Evolutionary conservation across 2,329 filamentous ascomycete species (phyloP).

Genomic region (Fusarium scirpi): DNA sequence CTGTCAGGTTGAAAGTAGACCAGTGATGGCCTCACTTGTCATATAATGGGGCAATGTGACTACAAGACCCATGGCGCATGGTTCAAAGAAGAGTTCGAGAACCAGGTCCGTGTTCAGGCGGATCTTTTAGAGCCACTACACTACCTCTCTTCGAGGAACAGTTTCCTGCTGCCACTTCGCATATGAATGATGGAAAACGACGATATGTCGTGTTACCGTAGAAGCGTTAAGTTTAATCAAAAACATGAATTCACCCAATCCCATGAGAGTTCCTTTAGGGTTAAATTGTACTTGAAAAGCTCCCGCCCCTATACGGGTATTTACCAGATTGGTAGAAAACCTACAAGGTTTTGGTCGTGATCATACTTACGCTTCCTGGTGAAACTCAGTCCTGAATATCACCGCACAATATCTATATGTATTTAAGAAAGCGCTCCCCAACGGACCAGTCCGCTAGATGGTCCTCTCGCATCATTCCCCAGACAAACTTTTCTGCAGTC

Average conservation of each 20-base stretch:
- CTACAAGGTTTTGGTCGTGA: neutral
- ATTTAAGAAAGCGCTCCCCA: neutral
- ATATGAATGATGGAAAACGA: conserved; percentile 31
- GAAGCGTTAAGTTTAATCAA: conserved; percentile 10
- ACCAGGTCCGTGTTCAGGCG: neutral
- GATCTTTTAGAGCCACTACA: neutral
- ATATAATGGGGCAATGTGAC: neutral
- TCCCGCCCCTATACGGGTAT: neutral
- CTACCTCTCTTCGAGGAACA: neutral
- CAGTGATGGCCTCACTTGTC: neutral
- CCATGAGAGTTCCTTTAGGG: neutral
- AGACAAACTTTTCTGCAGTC: neutral
- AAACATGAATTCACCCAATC: neutral
- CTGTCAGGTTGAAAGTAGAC: neutral
- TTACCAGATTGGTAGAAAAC: neutral
- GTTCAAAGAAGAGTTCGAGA: neutral
- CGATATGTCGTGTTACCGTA: conserved; percentile 7
- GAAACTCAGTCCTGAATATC: neutral
- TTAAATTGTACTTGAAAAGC: too few relatives aligned
- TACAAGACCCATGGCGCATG: neutral
- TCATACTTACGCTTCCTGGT: neutral
- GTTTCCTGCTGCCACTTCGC: neutral
- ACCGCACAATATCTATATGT: neutral
- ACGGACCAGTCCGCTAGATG: neutral
- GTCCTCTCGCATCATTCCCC: neutral